phyloP scores from a whole-genome alignment of 208 protist species.

The Plasmodiophora brassicae region DNA sequence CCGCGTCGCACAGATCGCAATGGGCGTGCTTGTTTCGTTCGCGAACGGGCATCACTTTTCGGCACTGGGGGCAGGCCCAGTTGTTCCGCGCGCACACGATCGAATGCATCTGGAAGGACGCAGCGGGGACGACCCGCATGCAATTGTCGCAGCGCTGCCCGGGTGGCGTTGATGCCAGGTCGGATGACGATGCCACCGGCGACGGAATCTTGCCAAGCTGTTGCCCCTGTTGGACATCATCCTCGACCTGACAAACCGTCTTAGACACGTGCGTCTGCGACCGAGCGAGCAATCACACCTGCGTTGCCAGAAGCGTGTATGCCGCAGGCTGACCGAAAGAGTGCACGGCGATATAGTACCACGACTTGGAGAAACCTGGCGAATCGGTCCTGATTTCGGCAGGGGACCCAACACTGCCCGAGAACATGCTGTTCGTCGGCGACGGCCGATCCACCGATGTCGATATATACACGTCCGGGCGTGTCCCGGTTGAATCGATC shows the following conservation, averaged over 20 bases:
- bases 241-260: no score
- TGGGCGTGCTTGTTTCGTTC: neutral
- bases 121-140: neutral
- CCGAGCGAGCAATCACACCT: no score
- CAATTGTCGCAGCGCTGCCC: slow-evolving; percentile 1
- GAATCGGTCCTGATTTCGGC: neutral
- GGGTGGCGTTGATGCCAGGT: no score
- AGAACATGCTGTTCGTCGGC: neutral
- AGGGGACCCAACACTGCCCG: neutral
- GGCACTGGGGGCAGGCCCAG: slow-evolving; percentile 5
- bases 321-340: neutral
- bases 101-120: neutral
- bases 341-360: slow-evolving; percentile 27
- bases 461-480: neutral
- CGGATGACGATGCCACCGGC: no score
- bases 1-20: slow-evolving; percentile 19
- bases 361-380: neutral
- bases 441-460: neutral
- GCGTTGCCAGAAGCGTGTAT: neutral
- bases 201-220: no score
- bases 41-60: neutral
- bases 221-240: no score
- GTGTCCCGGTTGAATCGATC: neutral
- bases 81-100: slow-evolving; percentile 29
- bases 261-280: no score